These are phyloP conservation scores for Paracamarosporium sp. DNA, from an alignment of 2,329 filamentous ascomycete species.

Conservation along the genomic window DNA sequence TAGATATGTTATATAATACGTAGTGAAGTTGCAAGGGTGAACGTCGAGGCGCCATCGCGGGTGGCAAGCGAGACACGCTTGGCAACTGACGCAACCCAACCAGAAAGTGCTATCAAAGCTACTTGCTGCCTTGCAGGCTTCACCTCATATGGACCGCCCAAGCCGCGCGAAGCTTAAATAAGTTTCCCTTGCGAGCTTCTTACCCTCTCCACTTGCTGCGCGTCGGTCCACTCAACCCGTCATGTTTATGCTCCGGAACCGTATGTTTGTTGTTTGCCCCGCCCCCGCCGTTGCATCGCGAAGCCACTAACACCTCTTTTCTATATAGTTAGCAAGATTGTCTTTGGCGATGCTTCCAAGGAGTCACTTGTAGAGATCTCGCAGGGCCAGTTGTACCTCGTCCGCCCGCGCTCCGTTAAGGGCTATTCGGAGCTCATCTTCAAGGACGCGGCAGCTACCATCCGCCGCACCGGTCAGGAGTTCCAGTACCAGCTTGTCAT, in stretches of 20 bases:
- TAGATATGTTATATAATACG: not conserved
- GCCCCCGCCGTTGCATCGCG: conserved; percentile 32
- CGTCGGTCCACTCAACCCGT: conserved; percentile 15
- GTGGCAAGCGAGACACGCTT: conserved; percentile 13
- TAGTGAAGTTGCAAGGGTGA: not conserved
- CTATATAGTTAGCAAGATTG: conserved; percentile 80
- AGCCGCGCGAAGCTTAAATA: conserved; percentile 26
- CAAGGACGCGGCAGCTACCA: conserved; percentile 91
- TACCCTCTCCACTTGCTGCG: conserved; percentile 11
- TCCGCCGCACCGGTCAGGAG: conserved; percentile 91
- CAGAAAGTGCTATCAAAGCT: conserved; percentile 17
- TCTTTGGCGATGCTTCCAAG: conserved; percentile 88
- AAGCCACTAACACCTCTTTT: conserved; percentile 28
- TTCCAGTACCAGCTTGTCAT: conserved; percentile 98
- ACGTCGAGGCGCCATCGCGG: conserved; percentile 5
- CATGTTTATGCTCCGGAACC: conserved; percentile 51
- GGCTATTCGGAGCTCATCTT: conserved; percentile 99
- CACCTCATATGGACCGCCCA: conserved; percentile 20
- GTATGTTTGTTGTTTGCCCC: conserved; percentile 37
- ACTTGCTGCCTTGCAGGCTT: conserved; percentile 24
- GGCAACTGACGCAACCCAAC: conserved; percentile 16
- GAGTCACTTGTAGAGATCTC: conserved; percentile 93
- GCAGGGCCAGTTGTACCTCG: conserved; percentile 96
- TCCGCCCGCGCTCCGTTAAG: conserved; percentile 92
- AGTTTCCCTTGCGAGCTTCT: conserved; percentile 18